Base-by-base conservation (phyloP, 1,139 yeast genomes). In the Geotrichum reessii region DNA sequence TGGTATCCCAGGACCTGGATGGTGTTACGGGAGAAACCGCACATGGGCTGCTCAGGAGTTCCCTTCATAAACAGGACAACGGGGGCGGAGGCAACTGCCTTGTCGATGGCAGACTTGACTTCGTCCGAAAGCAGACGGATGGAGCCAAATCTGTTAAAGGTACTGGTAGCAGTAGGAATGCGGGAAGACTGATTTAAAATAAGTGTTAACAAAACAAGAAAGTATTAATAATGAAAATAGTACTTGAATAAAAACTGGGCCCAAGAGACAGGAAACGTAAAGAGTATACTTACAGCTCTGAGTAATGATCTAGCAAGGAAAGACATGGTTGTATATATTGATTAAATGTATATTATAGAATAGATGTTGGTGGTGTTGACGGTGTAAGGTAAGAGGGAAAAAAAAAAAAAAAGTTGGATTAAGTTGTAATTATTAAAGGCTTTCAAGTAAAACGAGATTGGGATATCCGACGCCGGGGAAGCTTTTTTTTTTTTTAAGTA, bases 11-110 rank as follows among this genome's bases (percentile, higher is more conserved):
- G 80, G 53, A 91, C 82, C 71, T 90, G 95, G 65, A 95, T 92
- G 19, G 97, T 89, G 56, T 96, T 96, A 69, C 97, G 83, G 6
- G 97, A 91, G 70, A 95, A 95, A 1, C 99, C 99, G 78, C 99
- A 95, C 69, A 91, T 96, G 33, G 99, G 99, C 61, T 88, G 90
- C 69, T 92, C 97, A 1, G 99, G 99, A 0, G 99, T 95, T 47
- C 77, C 77, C 66, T 74, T 74, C 76, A 74, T 74, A 76, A 92
- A 92, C 40, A 95, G 79, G 11, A 95, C 99, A 14, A 93, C 98
- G 19, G 96, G 96, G 1, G 97, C 95, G 17, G 96, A 84, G 4
- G 75, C 77, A 31, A 93, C 86, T 0, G 98, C 98, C 59, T 81
- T 80, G 66, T 87, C 91, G 61, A 93, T 90, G 46, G 55, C 55